Evolutionary conservation across 2,329 filamentous ascomycete genomes (phyloP), one percentile per base, ranked within the genome.

Genomic region (Penicillium sp.): DNA sequence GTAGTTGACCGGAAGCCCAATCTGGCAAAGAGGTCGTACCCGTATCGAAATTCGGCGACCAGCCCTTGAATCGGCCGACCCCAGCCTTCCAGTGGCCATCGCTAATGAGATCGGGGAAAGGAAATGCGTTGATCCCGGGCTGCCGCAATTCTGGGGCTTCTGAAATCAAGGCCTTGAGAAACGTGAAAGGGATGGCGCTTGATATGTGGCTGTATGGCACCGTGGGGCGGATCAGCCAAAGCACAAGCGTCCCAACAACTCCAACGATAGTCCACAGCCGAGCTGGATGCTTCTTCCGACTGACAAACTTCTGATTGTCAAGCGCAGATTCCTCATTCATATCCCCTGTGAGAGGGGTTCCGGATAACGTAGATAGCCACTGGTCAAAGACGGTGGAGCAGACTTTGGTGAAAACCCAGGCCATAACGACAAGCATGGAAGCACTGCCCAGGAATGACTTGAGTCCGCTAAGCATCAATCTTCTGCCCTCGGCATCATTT

Each of bases 201-300:
- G 71, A 73, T 44, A 74, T 70, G 44, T 73, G 70, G 35, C 60
- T 62, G 41, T 72, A 74, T 5, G 71, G 71, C 36, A 68, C 64
- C 6, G 66, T 55, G 0, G 71, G 71, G n/a, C 71, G 66, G 50
- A 63, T 22, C 24, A 72, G 40, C 43, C 58, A 64, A 35, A 73
- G 51, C 14, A 63, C 24, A 6, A 63, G 43, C 11, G 67, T 50
- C 5, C 52, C 27, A 6, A 62, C 2, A 2, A 60, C 35, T 7
- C 61, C 49, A 31, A 54, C 59, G 16, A 65, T 27, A 9, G 69
- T 67, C 68, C 65, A 70, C 6, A 66, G 18, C 19, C 60, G 60
- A 40, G 35, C 19, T 11, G 51, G 33, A 7, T 43, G 44, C 22
- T 40, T 31, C 35, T 16, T 33, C 6, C 58, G 54, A 9, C 52